A percentile compares a stretch with the other conserved stretches of the same genome.
These are phyloP conservation scores for Teunomyces kruisii DNA, from an alignment of 805 yeast species.

Conservation along the genomic window DNA sequence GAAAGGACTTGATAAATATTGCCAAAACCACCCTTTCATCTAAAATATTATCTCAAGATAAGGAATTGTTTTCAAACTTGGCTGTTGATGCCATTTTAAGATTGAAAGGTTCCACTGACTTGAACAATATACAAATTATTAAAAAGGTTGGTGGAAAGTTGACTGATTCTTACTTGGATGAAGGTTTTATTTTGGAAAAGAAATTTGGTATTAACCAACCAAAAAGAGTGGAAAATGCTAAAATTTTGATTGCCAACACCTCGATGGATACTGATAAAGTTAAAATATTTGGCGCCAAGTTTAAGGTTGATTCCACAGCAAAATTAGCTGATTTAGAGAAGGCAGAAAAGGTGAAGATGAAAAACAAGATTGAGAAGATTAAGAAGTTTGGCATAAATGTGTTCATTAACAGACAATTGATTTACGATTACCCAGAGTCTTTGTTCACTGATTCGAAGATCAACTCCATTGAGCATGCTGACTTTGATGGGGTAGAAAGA, in stretches of 20 bases:
- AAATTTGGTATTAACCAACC: constrained; percentile 95
- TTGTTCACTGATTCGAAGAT: constrained; percentile 83
- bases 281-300: constrained; percentile 95
- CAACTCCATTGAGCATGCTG: constrained; percentile 96
- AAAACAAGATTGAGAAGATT: constrained; percentile 82
- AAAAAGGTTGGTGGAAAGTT: constrained; percentile 92
- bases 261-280: constrained; percentile 97
- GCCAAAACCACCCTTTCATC: constrained; percentile 93
- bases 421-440: constrained; percentile 98
- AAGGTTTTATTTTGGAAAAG: constrained; percentile 91
- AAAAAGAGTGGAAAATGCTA: constrained; percentile 76
- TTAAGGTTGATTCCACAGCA: constrained; percentile 92
- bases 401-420: constrained; percentile 93
- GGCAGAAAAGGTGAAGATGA: constrained; percentile 94
- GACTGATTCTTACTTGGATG: constrained; percentile 89
- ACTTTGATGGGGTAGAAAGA: constrained; percentile 96
- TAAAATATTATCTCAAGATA: constrained; percentile 92
- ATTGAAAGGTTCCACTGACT: constrained; percentile 80
- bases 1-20: constrained; percentile 76
- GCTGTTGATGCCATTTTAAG: constrained; percentile 94
- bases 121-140: constrained; percentile 90
- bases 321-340: constrained; percentile 91
- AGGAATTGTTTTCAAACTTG: constrained; percentile 79
- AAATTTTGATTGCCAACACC: constrained; percentile 90
- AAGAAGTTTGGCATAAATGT: constrained; percentile 83